phyloP scores from a whole-genome alignment of 2,329 filamentous ascomycete genomes.

The Colletotrichum agaves region DNA sequence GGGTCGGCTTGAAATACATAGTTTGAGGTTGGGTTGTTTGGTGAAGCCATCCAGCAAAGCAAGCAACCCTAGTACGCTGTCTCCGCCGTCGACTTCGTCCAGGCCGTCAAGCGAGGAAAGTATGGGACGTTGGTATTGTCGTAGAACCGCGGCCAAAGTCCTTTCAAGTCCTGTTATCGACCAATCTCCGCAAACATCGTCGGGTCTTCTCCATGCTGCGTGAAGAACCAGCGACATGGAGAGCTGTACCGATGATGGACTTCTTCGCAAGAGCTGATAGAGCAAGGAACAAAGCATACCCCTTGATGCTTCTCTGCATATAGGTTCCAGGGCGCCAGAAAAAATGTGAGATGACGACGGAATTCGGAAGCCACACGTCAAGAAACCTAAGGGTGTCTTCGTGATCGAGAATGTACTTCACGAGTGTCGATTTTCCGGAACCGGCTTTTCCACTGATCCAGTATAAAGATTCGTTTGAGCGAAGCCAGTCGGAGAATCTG shows the following conservation, averaged over 20 bases:
- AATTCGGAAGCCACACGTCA: background rate
- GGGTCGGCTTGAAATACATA: background rate
- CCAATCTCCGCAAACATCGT: background rate
- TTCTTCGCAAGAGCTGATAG: background rate
- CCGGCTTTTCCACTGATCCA: conserved; percentile 1
- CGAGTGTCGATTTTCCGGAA: background rate
- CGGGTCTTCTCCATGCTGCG: background rate
- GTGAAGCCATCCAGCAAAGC: background rate
- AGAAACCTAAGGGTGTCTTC: background rate
- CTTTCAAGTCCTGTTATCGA: background rate
- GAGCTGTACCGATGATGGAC: background rate
- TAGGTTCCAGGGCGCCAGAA: background rate
- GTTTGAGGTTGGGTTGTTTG: background rate
- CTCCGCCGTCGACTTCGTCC: background rate
- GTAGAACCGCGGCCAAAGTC: background rate
- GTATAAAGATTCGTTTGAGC: background rate
- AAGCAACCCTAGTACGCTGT: background rate
- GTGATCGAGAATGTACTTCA: background rate
- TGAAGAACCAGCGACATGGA: background rate
- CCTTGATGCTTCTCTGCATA: background rate
- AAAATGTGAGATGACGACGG: background rate
- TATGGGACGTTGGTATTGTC: background rate
- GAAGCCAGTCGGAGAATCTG: background rate
- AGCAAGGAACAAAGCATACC: conserved; percentile 1
- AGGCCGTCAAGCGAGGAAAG: background rate